Conservation (phyloP, 2,329 filamentous ascomycete genomes). For the Aphanoascus verrucosus region DNA sequence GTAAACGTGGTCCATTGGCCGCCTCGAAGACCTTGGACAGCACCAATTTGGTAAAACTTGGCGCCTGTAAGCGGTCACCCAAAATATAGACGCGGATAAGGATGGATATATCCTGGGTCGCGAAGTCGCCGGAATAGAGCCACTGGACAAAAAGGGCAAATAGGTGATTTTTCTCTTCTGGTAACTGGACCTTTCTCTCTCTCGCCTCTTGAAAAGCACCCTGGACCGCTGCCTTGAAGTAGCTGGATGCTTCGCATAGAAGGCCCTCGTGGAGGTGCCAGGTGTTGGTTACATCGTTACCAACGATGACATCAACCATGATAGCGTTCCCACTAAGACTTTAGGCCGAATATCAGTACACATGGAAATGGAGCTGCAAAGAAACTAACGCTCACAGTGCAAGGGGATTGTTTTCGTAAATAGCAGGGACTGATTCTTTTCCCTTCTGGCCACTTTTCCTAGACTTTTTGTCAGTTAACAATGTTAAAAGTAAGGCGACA, state of each 20-base stretch:
- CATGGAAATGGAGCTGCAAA: background rate
- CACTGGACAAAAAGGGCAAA: conserved; percentile 15
- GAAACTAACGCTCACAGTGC: conserved; percentile 2
- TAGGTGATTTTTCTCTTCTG: conserved; percentile 7
- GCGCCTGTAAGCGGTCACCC: conserved; percentile 10
- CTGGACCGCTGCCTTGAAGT: conserved; percentile 5
- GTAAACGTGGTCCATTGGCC: conserved; percentile 3
- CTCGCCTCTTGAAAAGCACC: conserved; percentile 10
- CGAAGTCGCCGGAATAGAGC: conserved; percentile 12
- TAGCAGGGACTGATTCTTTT: background rate
- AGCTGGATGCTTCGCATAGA: conserved; percentile 5
- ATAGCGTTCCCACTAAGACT: conserved; percentile 8
- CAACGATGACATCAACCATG: conserved; percentile 14
- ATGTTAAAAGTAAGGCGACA: background rate
- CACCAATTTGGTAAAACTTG: background rate
- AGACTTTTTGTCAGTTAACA: background rate
- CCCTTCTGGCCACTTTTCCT: background rate
- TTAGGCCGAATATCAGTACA: background rate
- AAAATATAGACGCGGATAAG: conserved; percentile 10
- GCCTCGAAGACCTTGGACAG: conserved; percentile 10
- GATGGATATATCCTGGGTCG: background rate
- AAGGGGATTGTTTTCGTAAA: conserved; percentile 9
- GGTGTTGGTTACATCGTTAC: background rate
- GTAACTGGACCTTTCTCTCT: conserved; percentile 8
- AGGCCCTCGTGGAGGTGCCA: conserved; percentile 13